Base-by-base conservation (phyloP, 2,329 filamentous ascomycete genomes). In the Talaromyces verruculosus region DNA sequence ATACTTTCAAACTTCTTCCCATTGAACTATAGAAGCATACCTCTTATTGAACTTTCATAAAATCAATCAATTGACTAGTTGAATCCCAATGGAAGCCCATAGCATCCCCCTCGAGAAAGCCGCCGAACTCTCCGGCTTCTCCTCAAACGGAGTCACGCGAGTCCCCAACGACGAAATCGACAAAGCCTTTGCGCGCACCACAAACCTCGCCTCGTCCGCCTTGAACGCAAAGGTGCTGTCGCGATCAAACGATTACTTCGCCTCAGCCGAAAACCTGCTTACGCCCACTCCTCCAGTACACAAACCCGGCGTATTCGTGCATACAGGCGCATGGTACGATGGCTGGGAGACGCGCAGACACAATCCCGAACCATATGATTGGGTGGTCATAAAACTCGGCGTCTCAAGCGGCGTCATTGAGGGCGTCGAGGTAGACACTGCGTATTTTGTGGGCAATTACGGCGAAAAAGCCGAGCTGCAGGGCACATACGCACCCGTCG, bases 341-440 rank as follows among this genome's bases (percentile, higher is more conserved):
- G 86, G 86, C 19, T 88, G 86, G 86, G 86, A 89, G 69, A 88
- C 86, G 5, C 80, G 86, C 5, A 80, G 86, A 30, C 86, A 88
- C 76, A 89, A 89, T 72, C 75, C 81, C 0, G 80, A 82, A 45
- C 80, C 82, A 11, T 86, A 82, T 68, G 86, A 89, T 75, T 88
- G 84, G 84, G 85, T 85, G 0, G 82, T 88, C 6, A 80, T 88
- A 66, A 80, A 84, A 53, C 80, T 88, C 0, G 85, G 85, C n/a
- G 84, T 85, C 0, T 81, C 73, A 22, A 73, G 73, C 47, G 78
- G 75, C 8, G 65, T 71, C 1, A 77, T 81, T 41, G 72, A 78
- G 33, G 80, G 79, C 19, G 72, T 82, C 3, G 80, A 82, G 69
- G 74, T 82, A 35, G 79, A 82, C 69, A 82, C 80, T 5, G 76